These are phyloP conservation scores for Talaromyces pinophilus DNA, from an alignment of 2,329 filamentous ascomycete genomes.

Conservation along the genomic window DNA sequence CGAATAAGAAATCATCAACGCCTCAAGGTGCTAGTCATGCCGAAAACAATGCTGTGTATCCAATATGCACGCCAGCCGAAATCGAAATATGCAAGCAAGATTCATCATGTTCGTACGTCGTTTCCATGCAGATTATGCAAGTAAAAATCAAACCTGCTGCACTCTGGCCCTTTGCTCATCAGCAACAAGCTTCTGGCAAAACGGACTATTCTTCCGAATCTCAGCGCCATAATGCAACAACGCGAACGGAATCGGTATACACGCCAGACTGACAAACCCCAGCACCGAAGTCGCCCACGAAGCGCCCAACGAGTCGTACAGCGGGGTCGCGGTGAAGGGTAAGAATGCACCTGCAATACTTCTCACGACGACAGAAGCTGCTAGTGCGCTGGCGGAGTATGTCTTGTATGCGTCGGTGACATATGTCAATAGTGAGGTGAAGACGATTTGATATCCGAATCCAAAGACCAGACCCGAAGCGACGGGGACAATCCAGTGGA, in stretches of 20 bases:
- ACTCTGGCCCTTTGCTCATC: neutral
- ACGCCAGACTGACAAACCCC: constrained; percentile 42
- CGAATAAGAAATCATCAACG: neutral
- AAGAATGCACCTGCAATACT: constrained; percentile 57
- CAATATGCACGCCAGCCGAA: constrained; percentile 2
- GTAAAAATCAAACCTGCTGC: neutral
- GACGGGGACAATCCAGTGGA: constrained; percentile 59
- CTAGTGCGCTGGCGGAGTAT: constrained; percentile 61
- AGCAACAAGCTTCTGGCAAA: constrained; percentile 33
- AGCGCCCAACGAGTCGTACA: constrained; percentile 42
- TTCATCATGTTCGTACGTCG: neutral
- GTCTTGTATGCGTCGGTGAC: constrained; percentile 68
- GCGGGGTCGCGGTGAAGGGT: constrained; percentile 52
- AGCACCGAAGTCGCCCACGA: constrained; percentile 46
- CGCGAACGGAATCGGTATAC: constrained; percentile 44
- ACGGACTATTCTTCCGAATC: constrained; percentile 29
- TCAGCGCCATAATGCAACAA: constrained; percentile 35
- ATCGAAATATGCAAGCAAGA: constrained; percentile 4
- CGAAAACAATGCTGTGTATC: neutral
- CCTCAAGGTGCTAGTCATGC: neutral
- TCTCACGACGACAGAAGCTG: constrained; percentile 53
- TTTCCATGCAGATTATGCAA: neutral
- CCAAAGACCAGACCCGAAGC: constrained; percentile 64
- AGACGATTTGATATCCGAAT: constrained; percentile 62
- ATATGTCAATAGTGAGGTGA: constrained; percentile 66